These are phyloP conservation scores for Akanthomyces dipterigenus DNA, from an alignment of 2,329 filamentous ascomycete species.

Conservation along the genomic window DNA sequence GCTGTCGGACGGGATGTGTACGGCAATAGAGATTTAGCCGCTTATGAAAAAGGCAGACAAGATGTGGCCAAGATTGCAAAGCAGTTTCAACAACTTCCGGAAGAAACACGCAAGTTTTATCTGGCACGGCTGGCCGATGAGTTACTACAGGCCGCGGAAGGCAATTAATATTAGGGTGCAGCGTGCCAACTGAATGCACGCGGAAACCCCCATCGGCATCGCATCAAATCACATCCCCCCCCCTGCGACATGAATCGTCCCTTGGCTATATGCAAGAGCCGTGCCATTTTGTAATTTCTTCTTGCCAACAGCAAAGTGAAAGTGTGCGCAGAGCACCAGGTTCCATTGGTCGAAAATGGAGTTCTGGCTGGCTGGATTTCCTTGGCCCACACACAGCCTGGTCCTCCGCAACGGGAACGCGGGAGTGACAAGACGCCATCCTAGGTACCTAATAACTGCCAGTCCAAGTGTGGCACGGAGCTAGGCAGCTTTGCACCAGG, in stretches of 20 bases:
- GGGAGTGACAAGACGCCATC: not conserved
- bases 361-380: not conserved
- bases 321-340: not conserved
- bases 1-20: conserved; percentile 76
- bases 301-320: not conserved
- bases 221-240: not conserved
- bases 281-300: not conserved
- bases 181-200: not conserved
- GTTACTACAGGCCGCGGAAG: conserved; percentile 32
- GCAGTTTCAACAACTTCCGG: conserved; percentile 58
- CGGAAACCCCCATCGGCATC: not conserved
- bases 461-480: not conserved
- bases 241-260: not conserved
- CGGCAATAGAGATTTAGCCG: conserved; percentile 76
- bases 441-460: too few relatives aligned
- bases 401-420: not conserved
- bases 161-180: not conserved
- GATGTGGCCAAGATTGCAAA: conserved; percentile 62
- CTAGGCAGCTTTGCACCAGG: not conserved
- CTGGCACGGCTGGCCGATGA: conserved; percentile 65
- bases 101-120: conserved; percentile 67
- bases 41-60: conserved; percentile 73
- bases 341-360: not conserved
- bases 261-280: not conserved
- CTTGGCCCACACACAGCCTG: too few relatives aligned